Evolutionary conservation across 1,284 basidiomycete genomes (phyloP), one percentile per base, ranked within the genome.

Genomic region (Laetiporus sulphureus): DNA sequence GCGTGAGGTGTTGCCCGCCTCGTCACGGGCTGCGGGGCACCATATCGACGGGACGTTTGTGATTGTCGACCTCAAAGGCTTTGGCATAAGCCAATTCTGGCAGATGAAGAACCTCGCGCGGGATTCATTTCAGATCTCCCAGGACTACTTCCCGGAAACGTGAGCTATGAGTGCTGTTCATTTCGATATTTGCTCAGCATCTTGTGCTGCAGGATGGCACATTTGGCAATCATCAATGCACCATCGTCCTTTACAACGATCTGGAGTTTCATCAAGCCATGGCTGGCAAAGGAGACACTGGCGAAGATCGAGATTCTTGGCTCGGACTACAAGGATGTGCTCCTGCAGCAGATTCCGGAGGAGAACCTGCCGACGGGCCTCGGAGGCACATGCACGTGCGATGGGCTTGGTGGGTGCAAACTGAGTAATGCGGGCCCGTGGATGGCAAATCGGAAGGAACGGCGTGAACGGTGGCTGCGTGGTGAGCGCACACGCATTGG

Each of bases 71-170:
- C 64, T 85, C 36, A 74, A 79, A 54, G 79, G 71, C 12, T 83
- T 84, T 58, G 69, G 29, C 29, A 38, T 27, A 27, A 61, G 65
- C 36, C 77, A 83, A 51, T 86, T 85, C 53, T 86, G 83, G 83
- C 75, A 83, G 53, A 77, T 83, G 66, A 83, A 79, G 58, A 64
- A 67, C 34, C 63, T 85, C n/a, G 71, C 70, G 22, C 67, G 73
- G 33, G 62, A 60, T 32, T 74, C 77, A 2, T 82, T 85, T 60
- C 79, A 84, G 52, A 66, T 86, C 37, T 81, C 81, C 2, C 83
- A 86, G 59, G 81, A 83, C 54, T 84, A 82, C 58, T 84, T 72
- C 49, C 83, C 83, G 2, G 83, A 86, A 57, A 78, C 77, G 83
- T 84, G 54, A 46, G 74, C 58, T 29, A 4, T 3, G 11, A 31